Evolutionary conservation across 1,284 basidiomycete genomes (phyloP).

Genomic region (Heterobasidion annosum): DNA sequence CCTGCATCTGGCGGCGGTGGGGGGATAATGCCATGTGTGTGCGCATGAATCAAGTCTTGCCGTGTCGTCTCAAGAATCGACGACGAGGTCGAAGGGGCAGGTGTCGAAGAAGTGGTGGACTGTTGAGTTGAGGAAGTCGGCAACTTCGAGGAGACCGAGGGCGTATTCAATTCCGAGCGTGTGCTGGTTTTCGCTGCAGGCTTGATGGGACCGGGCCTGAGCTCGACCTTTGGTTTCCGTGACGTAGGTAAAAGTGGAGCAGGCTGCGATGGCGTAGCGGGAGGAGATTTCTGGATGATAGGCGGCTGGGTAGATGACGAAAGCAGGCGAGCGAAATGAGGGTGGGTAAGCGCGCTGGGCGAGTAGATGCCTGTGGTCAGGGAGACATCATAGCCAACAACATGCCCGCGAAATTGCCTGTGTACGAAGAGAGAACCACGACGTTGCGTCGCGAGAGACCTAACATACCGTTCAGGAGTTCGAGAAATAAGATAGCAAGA

Average conservation of each 20-base stretch:
- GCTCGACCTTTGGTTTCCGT: constrained; percentile 49
- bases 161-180: constrained; percentile 11
- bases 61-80: constrained; percentile 35
- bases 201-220: constrained; percentile 59
- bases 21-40: constrained; percentile 54
- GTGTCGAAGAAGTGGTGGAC: constrained; percentile 8
- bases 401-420: no score
- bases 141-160: constrained; percentile 4
- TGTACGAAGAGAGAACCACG: no score
- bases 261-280: constrained; percentile 10
- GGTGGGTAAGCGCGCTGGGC: no score
- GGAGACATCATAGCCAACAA: no score
- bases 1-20: constrained; percentile 56
- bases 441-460: no score
- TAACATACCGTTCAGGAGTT: no score
- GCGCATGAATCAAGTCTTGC: constrained; percentile 56
- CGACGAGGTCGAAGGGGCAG: constrained; percentile 2
- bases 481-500: no score
- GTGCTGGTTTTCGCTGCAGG: constrained; percentile 14
- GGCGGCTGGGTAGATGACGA: constrained; percentile 6
- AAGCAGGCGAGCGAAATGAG: constrained; percentile 1
- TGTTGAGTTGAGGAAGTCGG: background rate
- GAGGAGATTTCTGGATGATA: constrained; percentile 16
- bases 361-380: no score
- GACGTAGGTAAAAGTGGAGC: constrained; percentile 14